These are phyloP conservation scores for Stemphylium vesicarium DNA, from an alignment of 2,329 filamentous ascomycete species.

Conservation along the genomic window DNA sequence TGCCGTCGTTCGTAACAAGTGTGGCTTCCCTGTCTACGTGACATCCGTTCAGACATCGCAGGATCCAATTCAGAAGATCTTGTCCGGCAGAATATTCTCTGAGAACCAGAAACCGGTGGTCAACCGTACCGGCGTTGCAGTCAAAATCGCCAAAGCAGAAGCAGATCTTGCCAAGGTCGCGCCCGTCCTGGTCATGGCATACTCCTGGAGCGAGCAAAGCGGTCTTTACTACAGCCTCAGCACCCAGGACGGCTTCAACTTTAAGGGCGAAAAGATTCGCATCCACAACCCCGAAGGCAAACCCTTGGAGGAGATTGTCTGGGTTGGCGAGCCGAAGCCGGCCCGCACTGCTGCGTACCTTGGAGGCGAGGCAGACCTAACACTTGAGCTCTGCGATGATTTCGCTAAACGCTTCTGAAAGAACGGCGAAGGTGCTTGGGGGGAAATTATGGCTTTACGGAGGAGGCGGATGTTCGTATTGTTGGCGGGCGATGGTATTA, in stretches of 20 bases:
- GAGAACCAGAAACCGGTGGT: constrained; percentile 24
- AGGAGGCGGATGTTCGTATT: too few species aligned
- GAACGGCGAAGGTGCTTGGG: too few species aligned
- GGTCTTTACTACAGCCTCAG: constrained; percentile 36
- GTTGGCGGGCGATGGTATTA: neutral
- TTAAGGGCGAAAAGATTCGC: constrained; percentile 24
- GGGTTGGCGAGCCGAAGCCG: constrained; percentile 23
- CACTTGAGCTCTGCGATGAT: constrained; percentile 22
- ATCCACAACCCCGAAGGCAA: constrained; percentile 13
- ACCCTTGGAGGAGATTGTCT: constrained; percentile 18
- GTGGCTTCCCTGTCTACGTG: constrained; percentile 29
- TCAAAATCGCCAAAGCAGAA: constrained; percentile 28
- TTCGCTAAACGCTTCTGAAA: neutral
- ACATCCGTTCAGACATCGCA: constrained; percentile 21
- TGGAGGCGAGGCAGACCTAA: constrained; percentile 24
- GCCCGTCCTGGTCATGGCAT: constrained; percentile 31
- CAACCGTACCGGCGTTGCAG: constrained; percentile 24
- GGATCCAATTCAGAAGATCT: constrained; percentile 8
- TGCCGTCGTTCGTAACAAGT: constrained; percentile 34
- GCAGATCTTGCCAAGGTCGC: constrained; percentile 18
- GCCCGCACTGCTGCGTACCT: constrained; percentile 13
- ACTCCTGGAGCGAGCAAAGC: constrained; percentile 23
- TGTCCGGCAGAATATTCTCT: constrained; percentile 7
- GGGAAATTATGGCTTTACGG: too few species aligned
- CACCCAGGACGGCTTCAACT: constrained; percentile 27